These are phyloP conservation scores for Clonostachys chloroleuca DNA, from an alignment of 2,329 filamentous ascomycete species.

Conservation along the genomic window DNA sequence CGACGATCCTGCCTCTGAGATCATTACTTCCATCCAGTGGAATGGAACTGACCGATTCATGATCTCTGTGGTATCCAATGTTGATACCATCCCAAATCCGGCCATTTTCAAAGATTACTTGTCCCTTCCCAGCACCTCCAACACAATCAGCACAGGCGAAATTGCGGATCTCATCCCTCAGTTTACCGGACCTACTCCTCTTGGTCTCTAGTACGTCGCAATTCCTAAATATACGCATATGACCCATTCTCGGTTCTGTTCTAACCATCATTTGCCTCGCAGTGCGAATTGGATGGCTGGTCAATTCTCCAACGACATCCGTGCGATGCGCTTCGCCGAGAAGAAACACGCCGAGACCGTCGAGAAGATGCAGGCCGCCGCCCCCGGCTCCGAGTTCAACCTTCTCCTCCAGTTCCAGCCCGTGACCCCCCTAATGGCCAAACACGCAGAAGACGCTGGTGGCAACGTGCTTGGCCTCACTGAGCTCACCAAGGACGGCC, in stretches of 20 bases:
- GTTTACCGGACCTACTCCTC: neutral
- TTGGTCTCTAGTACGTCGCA: neutral
- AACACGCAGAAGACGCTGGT: slow-evolving; percentile 3
- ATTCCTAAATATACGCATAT: neutral
- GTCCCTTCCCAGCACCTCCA: neutral
- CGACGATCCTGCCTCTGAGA: slow-evolving; percentile 7
- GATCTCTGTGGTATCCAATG: slow-evolving; percentile 6
- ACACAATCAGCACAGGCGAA: neutral
- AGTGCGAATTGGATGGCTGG: neutral
- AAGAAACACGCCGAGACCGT: slow-evolving; percentile 5
- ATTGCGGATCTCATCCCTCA: neutral
- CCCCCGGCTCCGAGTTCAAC: slow-evolving; percentile 8
- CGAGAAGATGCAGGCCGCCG: slow-evolving; percentile 8
- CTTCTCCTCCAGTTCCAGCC: slow-evolving; percentile 10
- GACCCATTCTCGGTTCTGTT: neutral
- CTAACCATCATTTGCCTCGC: neutral
- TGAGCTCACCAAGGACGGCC: slow-evolving; percentile 4
- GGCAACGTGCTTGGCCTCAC: slow-evolving; percentile 7
- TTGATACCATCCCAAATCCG: slow-evolving; percentile 2
- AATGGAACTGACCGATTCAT: slow-evolving; percentile 1
- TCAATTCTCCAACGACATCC: slow-evolving; percentile 1
- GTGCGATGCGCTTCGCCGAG: neutral
- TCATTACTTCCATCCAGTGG: slow-evolving; percentile 8
- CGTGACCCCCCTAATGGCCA: slow-evolving; percentile 6
- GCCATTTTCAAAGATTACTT: slow-evolving; percentile 6